phyloP scores from a whole-genome alignment of 148 eudicot genomes.

The Silene conica region DNA sequence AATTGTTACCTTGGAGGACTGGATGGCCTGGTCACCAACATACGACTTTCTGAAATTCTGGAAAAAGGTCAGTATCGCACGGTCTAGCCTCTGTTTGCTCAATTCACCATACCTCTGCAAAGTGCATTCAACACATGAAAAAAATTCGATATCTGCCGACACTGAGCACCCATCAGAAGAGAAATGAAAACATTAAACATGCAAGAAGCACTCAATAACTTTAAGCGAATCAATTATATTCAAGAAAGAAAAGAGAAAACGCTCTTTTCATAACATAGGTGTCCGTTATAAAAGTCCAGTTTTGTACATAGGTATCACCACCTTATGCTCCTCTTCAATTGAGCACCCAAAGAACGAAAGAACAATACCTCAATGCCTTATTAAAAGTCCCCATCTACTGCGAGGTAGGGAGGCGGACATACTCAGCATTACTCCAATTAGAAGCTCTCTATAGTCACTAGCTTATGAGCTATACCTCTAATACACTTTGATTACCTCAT shows the following conservation, averaged over 20 bases:
- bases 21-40: conserved; percentile 88
- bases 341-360: not conserved
- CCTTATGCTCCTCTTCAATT: not conserved
- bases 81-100: conserved; percentile 88
- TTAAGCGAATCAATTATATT: not conserved
- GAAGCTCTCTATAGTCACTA: not conserved
- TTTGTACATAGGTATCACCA: not conserved
- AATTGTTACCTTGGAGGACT: conserved; percentile 72
- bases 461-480: not conserved
- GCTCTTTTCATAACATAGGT: not conserved
- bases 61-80: conserved; percentile 65
- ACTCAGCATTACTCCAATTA: not conserved
- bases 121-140: conserved; percentile 7
- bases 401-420: not conserved
- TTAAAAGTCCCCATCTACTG: not conserved
- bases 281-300: not conserved
- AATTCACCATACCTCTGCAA: conserved; percentile 73
- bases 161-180: not conserved
- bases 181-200: not conserved
- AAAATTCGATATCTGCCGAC: not conserved
- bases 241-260: not conserved
- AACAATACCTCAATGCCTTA: not conserved
- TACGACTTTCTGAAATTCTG: conserved; percentile 73
- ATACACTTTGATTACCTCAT: not conserved
- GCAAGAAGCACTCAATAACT: not conserved